Percentiles rank a stretch among this genome's conserved stretches.
phyloP scores from a whole-genome alignment of 2,329 filamentous ascomycete species.

The Arachnopeziza araneosa region DNA sequence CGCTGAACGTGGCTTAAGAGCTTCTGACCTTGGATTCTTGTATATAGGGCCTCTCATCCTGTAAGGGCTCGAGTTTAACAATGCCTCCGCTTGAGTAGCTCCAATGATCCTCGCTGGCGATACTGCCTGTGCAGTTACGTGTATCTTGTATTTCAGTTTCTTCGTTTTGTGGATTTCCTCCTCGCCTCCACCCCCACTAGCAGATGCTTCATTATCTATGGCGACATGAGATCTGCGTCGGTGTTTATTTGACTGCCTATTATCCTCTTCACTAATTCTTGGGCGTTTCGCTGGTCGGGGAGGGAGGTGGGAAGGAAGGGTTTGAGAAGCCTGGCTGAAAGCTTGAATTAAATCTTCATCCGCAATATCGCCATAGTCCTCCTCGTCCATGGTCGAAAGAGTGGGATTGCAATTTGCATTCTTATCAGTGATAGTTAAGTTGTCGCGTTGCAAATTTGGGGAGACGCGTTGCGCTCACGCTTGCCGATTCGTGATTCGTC shows the following conservation, averaged over 20 bases:
- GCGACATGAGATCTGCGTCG: constrained; percentile 14
- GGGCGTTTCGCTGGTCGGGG: constrained; percentile 34
- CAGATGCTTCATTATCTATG: constrained; percentile 10
- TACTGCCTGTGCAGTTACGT: constrained; percentile 21
- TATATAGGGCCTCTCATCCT: constrained; percentile 45
- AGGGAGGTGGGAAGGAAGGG: constrained; percentile 25
- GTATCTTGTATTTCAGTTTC: constrained; percentile 29
- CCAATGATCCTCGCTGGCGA: constrained; percentile 24
- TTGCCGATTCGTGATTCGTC: background rate
- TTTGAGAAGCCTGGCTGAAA: constrained; percentile 42
- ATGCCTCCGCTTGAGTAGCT: constrained; percentile 28
- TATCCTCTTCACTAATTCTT: constrained; percentile 20
- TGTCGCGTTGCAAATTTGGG: background rate
- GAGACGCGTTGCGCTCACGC: background rate
- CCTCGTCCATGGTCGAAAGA: constrained; percentile 34
- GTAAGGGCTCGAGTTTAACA: constrained; percentile 41
- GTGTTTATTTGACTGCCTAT: constrained; percentile 8
- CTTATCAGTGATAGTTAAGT: background rate
- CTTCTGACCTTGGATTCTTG: constrained; percentile 37
- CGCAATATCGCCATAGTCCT: constrained; percentile 60
- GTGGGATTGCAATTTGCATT: background rate
- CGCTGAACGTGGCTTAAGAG: background rate
- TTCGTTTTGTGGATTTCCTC: constrained; percentile 17
- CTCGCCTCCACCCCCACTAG: constrained; percentile 13
- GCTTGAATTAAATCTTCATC: constrained; percentile 62